These are phyloP conservation scores for Stemphylium beticola DNA, from an alignment of 2,329 filamentous ascomycete species.

Conservation along the genomic window DNA sequence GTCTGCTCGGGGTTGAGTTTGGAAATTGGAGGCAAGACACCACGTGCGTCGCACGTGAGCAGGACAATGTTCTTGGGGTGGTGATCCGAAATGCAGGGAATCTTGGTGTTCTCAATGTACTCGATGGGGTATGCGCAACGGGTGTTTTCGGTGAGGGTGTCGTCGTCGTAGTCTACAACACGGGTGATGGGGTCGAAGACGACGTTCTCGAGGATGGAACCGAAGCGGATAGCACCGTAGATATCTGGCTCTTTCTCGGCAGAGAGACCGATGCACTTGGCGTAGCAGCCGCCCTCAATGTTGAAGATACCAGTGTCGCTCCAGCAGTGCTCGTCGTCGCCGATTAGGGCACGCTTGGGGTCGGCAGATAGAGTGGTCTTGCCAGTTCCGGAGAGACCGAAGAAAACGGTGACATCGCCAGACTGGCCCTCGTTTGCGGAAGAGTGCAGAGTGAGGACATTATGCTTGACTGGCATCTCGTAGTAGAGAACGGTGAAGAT, in stretches of 20 bases:
- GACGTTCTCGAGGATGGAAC: constrained; percentile 97
- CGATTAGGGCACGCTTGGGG: constrained; percentile 93
- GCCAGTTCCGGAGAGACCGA: constrained; percentile 96
- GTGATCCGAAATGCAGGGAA: constrained; percentile 84
- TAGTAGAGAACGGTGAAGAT: constrained; percentile 99
- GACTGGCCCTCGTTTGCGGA: constrained; percentile 96
- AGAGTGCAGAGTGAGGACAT: constrained; percentile 96
- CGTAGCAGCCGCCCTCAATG: constrained; percentile 99
- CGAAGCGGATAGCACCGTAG: constrained; percentile 92
- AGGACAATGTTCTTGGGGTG: constrained; percentile 98
- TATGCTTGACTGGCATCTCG: constrained; percentile 99
- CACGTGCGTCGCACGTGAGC: constrained; percentile 95
- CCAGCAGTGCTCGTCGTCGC: constrained; percentile 99
- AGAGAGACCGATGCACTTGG: constrained; percentile 96
- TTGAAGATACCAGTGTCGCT: constrained; percentile 97
- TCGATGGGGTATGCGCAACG: constrained; percentile 98
- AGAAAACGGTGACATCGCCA: constrained; percentile 98
- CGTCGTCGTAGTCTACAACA: constrained; percentile 93
- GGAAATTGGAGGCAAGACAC: constrained; percentile 96
- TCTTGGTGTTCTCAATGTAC: constrained; percentile 99
- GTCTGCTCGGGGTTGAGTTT: constrained; percentile 94
- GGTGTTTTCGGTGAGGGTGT: constrained; percentile 96
- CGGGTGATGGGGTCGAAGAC: constrained; percentile 93
- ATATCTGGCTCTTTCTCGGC: constrained; percentile 99
- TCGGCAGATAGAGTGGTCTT: constrained; percentile 99